Percentiles rank a stretch among this genome's conserved stretches.
These are phyloP conservation scores for Phyllosticta capitalensis DNA, from an alignment of 2,329 filamentous ascomycete species.

Conservation along the genomic window DNA sequence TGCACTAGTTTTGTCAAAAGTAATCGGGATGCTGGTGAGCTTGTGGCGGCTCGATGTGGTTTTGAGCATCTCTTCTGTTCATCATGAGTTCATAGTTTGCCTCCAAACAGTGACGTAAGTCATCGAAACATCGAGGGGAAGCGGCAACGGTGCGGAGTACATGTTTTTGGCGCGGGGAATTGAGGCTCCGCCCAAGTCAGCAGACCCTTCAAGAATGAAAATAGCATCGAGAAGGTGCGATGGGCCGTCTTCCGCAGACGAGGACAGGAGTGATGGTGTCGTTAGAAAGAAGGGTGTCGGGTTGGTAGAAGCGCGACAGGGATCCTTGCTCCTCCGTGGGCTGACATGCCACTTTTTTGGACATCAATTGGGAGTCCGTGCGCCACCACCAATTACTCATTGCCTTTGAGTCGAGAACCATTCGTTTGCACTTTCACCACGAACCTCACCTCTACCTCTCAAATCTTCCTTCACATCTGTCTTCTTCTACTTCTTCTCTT, in stretches of 20 bases:
- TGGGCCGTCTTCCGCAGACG: too few species aligned
- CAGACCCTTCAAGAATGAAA: neutral
- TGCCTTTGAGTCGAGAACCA: neutral
- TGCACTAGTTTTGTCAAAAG: neutral
- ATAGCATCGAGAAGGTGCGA: too few species aligned
- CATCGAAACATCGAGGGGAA: neutral
- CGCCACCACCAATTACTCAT: neutral
- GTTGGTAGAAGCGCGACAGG: neutral
- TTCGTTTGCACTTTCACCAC: neutral
- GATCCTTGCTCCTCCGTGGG: neutral
- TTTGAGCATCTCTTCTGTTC: neutral
- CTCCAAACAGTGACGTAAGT: neutral
- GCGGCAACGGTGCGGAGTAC: neutral
- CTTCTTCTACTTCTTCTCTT: neutral
- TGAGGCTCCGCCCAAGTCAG: neutral
- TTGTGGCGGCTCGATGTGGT: neutral
- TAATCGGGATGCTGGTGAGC: neutral
- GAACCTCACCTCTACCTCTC: neutral
- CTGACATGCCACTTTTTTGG: neutral
- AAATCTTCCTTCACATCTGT: neutral
- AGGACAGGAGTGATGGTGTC: neutral
- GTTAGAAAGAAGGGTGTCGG: neutral
- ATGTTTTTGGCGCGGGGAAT: neutral
- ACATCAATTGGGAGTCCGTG: neutral
- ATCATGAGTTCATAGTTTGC: neutral